phyloP scores from a whole-genome alignment of 176 grass and related monocot genomes.

The Carex scoparia region DNA sequence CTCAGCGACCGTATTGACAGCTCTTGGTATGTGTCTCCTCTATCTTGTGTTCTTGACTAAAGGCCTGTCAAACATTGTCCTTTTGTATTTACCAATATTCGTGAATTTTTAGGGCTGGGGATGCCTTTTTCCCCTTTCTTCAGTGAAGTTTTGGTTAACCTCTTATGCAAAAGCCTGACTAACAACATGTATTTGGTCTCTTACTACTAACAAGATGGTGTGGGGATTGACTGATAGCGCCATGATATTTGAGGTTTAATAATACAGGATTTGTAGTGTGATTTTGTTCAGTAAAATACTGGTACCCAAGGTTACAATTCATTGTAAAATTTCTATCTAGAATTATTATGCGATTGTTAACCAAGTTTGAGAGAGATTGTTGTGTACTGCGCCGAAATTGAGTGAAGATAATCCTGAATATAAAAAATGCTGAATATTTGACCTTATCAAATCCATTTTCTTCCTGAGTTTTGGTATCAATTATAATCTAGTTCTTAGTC shows the following conservation, averaged over 20 bases:
- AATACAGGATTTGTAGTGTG: neutral
- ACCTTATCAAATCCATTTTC: neutral
- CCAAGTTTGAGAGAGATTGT: neutral
- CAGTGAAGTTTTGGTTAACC: neutral
- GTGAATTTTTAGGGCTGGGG: neutral
- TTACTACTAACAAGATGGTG: neutral
- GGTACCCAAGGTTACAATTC: neutral
- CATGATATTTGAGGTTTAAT: neutral
- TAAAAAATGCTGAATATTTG: neutral
- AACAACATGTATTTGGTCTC: neutral
- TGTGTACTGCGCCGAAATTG: neutral
- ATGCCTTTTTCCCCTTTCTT: neutral
- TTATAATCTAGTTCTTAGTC: neutral
- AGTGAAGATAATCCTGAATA: neutral
- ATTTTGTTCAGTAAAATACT: neutral
- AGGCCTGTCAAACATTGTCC: neutral
- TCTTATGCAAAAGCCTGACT: neutral
- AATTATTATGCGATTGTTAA: neutral
- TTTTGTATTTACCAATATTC: neutral
- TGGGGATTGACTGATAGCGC: neutral
- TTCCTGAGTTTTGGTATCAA: neutral
- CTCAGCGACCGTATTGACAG: constrained; percentile 24
- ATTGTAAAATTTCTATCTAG: neutral
- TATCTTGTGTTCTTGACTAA: neutral
- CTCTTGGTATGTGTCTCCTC: constrained; percentile 12